Percentiles rank a stretch among this genome's conserved stretches.
Evolutionary conservation across 371 early-diverging fungal species (phyloP).

Genomic region (Lichtheimia ornata): DNA sequence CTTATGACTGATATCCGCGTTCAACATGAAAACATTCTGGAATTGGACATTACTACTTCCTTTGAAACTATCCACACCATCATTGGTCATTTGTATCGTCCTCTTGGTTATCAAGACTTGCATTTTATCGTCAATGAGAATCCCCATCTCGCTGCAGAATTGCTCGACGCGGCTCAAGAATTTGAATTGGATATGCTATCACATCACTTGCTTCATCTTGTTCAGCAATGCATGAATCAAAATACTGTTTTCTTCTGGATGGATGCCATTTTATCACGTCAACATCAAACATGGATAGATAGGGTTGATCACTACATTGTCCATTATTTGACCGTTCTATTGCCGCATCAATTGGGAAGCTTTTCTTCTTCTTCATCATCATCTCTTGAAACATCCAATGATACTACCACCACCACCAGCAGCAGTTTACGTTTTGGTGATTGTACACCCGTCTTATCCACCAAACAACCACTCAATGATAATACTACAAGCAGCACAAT

Average conservation of each 20-base stretch:
- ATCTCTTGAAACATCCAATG: neutral
- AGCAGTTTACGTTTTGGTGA: neutral
- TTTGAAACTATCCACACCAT: slow-evolving; percentile 34
- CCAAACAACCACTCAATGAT: slow-evolving; percentile 11
- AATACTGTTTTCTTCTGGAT: slow-evolving; percentile 34
- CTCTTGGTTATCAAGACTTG: slow-evolving; percentile 35
- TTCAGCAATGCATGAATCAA: slow-evolving; percentile 26
- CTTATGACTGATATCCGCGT: slow-evolving; percentile 18
- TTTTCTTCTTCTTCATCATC: neutral
- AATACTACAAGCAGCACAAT: slow-evolving; percentile 4
- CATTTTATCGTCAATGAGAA: slow-evolving; percentile 35
- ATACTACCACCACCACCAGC: neutral
- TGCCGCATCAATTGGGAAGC: slow-evolving; percentile 31
- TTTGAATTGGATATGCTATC: slow-evolving; percentile 31
- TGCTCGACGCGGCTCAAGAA: slow-evolving; percentile 38
- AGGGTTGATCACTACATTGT: slow-evolving; percentile 36
- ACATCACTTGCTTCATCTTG: slow-evolving; percentile 23
- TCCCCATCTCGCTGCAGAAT: slow-evolving; percentile 35
- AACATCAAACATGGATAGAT: slow-evolving; percentile 26
- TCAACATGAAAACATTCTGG: slow-evolving; percentile 21
- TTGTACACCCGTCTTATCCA: neutral
- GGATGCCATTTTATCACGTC: slow-evolving; percentile 10
- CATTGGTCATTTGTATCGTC: slow-evolving; percentile 34
- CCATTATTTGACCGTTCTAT: slow-evolving; percentile 21
- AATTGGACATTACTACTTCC: slow-evolving; percentile 31